A percentile compares a stretch with the other conserved stretches of the same genome.
Evolutionary conservation across 1,284 basidiomycete species (phyloP).

Genomic region (Irpex sp.): DNA sequence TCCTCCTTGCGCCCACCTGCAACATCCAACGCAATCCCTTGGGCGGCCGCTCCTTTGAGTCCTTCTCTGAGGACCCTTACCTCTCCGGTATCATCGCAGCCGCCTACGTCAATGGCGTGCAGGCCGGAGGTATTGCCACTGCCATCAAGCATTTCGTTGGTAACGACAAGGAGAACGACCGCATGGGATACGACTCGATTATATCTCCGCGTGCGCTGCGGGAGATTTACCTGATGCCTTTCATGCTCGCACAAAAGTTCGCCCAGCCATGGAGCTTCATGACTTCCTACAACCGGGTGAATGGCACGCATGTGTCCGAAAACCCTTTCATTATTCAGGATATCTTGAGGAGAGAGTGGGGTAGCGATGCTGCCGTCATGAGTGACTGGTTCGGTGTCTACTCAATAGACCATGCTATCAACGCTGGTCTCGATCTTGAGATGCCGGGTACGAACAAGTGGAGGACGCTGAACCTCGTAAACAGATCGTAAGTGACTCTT

Average conservation of each 20-base stretch:
- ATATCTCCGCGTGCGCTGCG: slow-evolving; percentile 68
- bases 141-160: slow-evolving; percentile 72
- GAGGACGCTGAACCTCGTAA: slow-evolving; percentile 62
- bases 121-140: slow-evolving; percentile 66
- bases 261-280: slow-evolving; percentile 70
- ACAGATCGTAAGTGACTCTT: slow-evolving; percentile 39
- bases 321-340: slow-evolving; percentile 56
- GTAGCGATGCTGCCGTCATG: slow-evolving; percentile 69
- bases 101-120: slow-evolving; percentile 72
- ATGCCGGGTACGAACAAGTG: slow-evolving; percentile 76
- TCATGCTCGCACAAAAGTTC: slow-evolving; percentile 77
- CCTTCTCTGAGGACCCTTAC: slow-evolving; percentile 79
- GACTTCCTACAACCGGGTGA: slow-evolving; percentile 73
- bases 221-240: slow-evolving; percentile 73
- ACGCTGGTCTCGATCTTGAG: slow-evolving; percentile 74
- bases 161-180: slow-evolving; percentile 74
- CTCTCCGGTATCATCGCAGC: slow-evolving; percentile 68
- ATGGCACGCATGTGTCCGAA: slow-evolving; percentile 72
- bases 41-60: slow-evolving; percentile 75
- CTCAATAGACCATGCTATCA: slow-evolving; percentile 60
- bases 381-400: slow-evolving; percentile 81
- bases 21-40: slow-evolving; percentile 78
- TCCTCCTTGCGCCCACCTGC: slow-evolving; percentile 74
- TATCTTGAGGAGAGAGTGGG: slow-evolving; percentile 76
- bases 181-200: slow-evolving; percentile 59